Conservation (phyloP, 2,329 filamentous ascomycete genomes). For the Colletotrichum sp. region DNA sequence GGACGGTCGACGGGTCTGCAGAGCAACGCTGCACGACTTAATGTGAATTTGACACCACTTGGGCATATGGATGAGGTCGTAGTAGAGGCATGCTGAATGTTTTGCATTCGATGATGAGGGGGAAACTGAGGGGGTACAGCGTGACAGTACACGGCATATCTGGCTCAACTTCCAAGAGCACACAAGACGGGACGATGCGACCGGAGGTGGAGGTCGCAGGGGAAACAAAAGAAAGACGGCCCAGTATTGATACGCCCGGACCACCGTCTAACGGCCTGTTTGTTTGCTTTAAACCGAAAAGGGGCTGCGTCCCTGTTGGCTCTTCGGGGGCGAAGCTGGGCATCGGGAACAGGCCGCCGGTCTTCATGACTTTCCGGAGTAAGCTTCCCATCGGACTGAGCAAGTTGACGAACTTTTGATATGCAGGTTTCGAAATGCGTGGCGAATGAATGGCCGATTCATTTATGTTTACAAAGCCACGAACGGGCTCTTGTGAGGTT, state of each 20-base stretch:
- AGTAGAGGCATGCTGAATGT: background rate
- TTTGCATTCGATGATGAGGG: background rate
- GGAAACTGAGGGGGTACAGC: background rate
- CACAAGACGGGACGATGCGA: background rate
- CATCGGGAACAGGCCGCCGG: background rate
- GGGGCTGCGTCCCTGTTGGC: background rate
- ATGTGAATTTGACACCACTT: background rate
- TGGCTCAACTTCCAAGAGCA: background rate
- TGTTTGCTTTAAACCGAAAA: background rate
- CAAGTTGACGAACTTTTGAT: background rate
- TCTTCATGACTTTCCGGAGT: background rate
- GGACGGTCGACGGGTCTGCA: background rate
- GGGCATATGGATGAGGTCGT: background rate
- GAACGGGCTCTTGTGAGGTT: background rate
- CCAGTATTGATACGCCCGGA: constrained; percentile 4
- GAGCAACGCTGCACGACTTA: background rate
- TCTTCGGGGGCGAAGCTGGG: background rate
- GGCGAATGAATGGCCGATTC: background rate
- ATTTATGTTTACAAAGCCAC: background rate
- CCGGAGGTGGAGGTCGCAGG: background rate
- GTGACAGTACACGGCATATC: background rate
- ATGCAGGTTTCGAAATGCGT: background rate
- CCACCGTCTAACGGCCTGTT: background rate
- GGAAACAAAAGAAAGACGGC: background rate
- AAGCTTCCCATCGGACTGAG: background rate